Conservation (phyloP, 768 basidiomycete species). For the Boletellus ananas region DNA sequence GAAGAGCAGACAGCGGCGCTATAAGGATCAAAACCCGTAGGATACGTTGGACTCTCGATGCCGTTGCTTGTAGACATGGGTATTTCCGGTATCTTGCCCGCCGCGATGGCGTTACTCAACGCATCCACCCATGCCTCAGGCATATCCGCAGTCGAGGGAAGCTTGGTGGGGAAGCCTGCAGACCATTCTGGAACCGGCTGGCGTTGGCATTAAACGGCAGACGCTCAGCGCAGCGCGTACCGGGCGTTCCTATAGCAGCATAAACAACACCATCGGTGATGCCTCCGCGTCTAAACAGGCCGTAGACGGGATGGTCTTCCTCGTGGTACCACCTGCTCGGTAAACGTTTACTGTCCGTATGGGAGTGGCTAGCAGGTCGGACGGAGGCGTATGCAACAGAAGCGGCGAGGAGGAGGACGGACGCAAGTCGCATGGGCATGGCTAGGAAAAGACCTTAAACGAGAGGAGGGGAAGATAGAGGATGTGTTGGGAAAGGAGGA, state of each 20-base stretch:
- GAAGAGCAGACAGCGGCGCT: conserved; percentile 68
- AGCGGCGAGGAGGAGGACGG: conserved; percentile 26
- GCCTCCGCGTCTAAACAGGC: conserved; percentile 56
- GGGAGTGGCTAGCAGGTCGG: conserved; percentile 16
- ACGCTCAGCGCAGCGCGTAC: conserved; percentile 33
- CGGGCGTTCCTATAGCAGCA: conserved; percentile 54
- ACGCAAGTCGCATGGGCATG: conserved; percentile 25
- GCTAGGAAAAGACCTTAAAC: conserved; percentile 32
- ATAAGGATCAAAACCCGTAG: conserved; percentile 36
- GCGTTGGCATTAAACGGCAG: background rate
- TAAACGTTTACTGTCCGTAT: conserved; percentile 18
- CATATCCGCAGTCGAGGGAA: conserved; percentile 47
- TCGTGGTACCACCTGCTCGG: conserved; percentile 57
- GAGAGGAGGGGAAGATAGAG: conserved; percentile 34
- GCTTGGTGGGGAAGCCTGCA: conserved; percentile 51
- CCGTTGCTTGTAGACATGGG: conserved; percentile 41
- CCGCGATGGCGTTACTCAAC: conserved; percentile 57
- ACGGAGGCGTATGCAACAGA: conserved; percentile 19
- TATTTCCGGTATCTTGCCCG: conserved; percentile 72
- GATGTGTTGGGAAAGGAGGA: conserved; percentile 11
- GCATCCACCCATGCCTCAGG: conserved; percentile 73
- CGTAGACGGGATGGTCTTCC: conserved; percentile 54
- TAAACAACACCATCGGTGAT: conserved; percentile 46
- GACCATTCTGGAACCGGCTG: conserved; percentile 49
- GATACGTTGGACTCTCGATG: conserved; percentile 36